Percentiles rank a stretch among this genome's conserved stretches.
phyloP scores from a whole-genome alignment of 208 protist genomes.

The Blechomonas ayalai region DNA sequence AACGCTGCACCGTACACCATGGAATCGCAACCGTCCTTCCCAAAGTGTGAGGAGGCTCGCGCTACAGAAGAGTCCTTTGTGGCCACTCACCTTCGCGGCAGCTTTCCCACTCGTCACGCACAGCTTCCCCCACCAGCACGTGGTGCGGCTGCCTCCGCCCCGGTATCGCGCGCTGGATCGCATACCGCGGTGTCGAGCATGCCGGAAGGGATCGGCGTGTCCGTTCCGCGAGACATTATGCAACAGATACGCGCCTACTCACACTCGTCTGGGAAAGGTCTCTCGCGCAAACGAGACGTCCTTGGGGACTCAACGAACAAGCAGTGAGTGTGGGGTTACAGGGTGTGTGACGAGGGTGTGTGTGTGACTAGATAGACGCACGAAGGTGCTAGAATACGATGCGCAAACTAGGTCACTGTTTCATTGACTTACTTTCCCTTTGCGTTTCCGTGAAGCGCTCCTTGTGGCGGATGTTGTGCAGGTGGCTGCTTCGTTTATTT shows the following conservation, averaged over 20 bases:
- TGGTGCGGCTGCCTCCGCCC: constrained; percentile 19
- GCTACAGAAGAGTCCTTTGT: constrained; percentile 42
- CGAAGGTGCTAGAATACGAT: no score
- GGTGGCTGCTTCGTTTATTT: no score
- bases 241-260: constrained; percentile 51
- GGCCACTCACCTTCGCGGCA: constrained; percentile 18
- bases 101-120: constrained; percentile 22
- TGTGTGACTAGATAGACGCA: no score
- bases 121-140: constrained; percentile 9
- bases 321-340: no score
- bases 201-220: neutral
- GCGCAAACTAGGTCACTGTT: no score
- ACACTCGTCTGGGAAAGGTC: constrained; percentile 32
- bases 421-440: no score
- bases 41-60: neutral
- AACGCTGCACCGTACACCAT: neutral
- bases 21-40: neutral
- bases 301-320: constrained; percentile 66
- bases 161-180: constrained; percentile 45
- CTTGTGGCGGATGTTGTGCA: no score
- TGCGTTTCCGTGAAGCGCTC: no score
- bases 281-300: constrained; percentile 49
- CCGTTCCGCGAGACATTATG: constrained; percentile 15
- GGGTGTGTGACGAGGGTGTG: neutral
- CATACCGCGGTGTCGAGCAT: constrained; percentile 29